Conservation (phyloP, 164 flowering plant species). For the Piper betle region DNA sequence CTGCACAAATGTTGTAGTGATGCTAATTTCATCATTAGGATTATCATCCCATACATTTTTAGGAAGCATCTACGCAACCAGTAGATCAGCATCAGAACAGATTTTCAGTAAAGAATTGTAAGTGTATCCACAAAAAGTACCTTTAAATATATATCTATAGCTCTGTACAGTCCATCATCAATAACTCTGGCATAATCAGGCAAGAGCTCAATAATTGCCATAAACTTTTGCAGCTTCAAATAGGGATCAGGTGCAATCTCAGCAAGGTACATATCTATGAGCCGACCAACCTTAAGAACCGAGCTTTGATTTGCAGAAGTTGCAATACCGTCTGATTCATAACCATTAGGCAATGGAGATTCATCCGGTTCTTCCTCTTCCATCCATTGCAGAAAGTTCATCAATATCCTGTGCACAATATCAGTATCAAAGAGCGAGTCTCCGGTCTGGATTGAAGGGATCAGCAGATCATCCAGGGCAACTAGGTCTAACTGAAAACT, state of each 20-base stretch:
- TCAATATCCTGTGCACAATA: conserved; percentile 46
- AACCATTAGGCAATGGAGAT: conserved; percentile 22
- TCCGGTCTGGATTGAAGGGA: conserved; percentile 38
- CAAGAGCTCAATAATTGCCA: conserved; percentile 41
- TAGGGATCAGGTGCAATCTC: conserved; percentile 80
- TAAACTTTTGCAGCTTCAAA: conserved; percentile 41
- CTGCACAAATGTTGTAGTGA: no score
- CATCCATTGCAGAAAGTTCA: conserved; percentile 44
- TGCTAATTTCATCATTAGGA: no score
- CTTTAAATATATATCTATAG: conserved; percentile 65
- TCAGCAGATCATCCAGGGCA: conserved; percentile 56
- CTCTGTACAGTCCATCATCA: conserved; percentile 71
- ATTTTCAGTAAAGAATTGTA: not conserved
- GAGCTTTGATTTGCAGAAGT: conserved; percentile 43
- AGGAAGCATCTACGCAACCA: no score
- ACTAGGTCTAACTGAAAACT: conserved; percentile 45
- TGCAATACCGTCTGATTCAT: conserved; percentile 43
- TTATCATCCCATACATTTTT: no score
- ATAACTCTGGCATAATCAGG: conserved; percentile 72
- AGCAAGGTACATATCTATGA: conserved; percentile 56
- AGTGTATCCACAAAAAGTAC: conserved; percentile 14
- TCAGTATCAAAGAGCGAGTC: conserved; percentile 57
- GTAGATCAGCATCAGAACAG: no score
- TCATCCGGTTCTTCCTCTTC: conserved; percentile 51
- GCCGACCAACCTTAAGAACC: conserved; percentile 47